These are phyloP conservation scores for Bryoglossum gracile DNA, from an alignment of 495 filamentous ascomycete genomes.

Conservation along the genomic window DNA sequence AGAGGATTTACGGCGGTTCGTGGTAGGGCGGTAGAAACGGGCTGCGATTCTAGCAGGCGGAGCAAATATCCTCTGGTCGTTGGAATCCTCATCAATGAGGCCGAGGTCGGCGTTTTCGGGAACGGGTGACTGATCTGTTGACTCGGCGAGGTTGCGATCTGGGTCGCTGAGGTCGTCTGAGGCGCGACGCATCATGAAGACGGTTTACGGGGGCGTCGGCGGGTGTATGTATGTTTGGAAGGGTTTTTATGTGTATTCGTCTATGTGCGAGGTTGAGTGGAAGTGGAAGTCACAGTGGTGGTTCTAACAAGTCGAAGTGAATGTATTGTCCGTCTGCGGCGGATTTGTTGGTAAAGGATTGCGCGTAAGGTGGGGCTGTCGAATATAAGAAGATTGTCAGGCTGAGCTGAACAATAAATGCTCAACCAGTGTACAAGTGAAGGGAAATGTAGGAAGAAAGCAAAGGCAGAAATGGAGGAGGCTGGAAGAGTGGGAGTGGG, in stretches of 20 bases:
- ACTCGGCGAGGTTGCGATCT: constrained; percentile 28
- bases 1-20: constrained; percentile 70
- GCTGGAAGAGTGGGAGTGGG: constrained; percentile 6
- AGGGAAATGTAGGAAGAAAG: constrained; percentile 8
- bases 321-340: constrained; percentile 10
- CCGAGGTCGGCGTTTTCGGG: constrained; percentile 29
- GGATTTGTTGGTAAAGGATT: constrained; percentile 6
- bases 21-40: constrained; percentile 68
- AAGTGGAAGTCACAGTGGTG: neutral
- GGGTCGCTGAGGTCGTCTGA: constrained; percentile 25
- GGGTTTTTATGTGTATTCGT: neutral
- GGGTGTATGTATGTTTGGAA: no score
- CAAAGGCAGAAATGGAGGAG: constrained; percentile 20
- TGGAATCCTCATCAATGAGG: constrained; percentile 24
- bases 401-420: neutral
- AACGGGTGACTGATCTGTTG: constrained; percentile 18
- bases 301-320: constrained; percentile 6
- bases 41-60: constrained; percentile 81
- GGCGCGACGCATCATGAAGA: constrained; percentile 23
- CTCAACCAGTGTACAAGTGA: constrained; percentile 9
- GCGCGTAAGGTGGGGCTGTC: constrained; percentile 1
- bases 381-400: neutral
- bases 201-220: no score
- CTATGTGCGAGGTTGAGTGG: neutral
- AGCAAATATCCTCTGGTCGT: constrained; percentile 34